phyloP scores from a whole-genome alignment of 179 eudicot species.

The Kewa caespitosa region DNA sequence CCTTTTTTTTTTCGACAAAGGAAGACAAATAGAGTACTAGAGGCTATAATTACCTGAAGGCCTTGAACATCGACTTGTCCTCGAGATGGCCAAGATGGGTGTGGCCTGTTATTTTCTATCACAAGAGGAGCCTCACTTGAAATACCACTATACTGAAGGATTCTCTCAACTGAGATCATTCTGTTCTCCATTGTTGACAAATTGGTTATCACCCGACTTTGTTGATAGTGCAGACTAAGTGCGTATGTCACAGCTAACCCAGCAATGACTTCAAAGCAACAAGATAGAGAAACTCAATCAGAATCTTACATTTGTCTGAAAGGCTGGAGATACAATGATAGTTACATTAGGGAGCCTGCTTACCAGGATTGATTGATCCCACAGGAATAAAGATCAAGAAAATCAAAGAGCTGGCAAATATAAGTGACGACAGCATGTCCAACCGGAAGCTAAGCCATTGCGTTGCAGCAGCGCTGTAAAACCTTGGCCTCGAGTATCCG shows the following conservation, averaged over 20 bases:
- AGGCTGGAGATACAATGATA: not conserved
- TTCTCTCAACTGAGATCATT: conserved; percentile 51
- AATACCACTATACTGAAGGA: conserved; percentile 40
- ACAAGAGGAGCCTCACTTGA: conserved; percentile 43
- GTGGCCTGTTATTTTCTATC: conserved; percentile 38
- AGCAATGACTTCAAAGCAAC: conserved; percentile 39
- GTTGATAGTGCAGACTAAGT: conserved; percentile 35
- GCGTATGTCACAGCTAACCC: conserved; percentile 52
- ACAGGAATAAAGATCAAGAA: conserved; percentile 64
- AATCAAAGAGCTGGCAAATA: conserved; percentile 60
- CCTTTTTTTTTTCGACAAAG: no score
- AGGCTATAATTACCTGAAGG: conserved; percentile 48
- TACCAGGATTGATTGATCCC: conserved; percentile 82
- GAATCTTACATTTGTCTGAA: not conserved
- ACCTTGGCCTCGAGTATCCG: conserved; percentile 59
- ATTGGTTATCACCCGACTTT: conserved; percentile 35
- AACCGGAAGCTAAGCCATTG: conserved; percentile 79
- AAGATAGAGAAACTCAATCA: not conserved
- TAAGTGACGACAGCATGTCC: conserved; percentile 60
- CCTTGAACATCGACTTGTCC: conserved; percentile 48
- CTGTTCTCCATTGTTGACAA: conserved; percentile 41
- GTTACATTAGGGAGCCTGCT: not conserved
- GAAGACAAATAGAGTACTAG: no score
- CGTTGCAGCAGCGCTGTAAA: conserved; percentile 63
- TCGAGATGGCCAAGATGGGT: conserved; percentile 38